These are phyloP conservation scores for Pseudodiploospora longispora DNA, from an alignment of 2,329 filamentous ascomycete genomes.

Conservation along the genomic window DNA sequence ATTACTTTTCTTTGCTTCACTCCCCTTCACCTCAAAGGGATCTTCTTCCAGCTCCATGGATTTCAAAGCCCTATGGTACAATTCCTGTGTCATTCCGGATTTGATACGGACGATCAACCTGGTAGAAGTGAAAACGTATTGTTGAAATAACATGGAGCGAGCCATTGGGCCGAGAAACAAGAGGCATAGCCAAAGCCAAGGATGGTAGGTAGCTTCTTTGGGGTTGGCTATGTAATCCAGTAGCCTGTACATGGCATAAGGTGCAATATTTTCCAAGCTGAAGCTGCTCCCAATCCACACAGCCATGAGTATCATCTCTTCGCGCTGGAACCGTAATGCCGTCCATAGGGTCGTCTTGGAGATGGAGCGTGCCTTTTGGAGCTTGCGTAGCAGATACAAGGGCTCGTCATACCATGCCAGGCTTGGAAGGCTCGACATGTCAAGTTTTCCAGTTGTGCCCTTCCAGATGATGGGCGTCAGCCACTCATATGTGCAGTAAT, in stretches of 20 bases:
- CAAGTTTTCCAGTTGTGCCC: slow-evolving; percentile 35
- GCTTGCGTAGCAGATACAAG: slow-evolving; percentile 34
- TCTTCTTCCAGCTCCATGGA: slow-evolving; percentile 53
- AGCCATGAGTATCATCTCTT: slow-evolving; percentile 37
- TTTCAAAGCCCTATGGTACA: slow-evolving; percentile 46
- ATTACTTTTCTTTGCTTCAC: slow-evolving; percentile 18
- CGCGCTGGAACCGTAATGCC: slow-evolving; percentile 32
- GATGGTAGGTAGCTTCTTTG: slow-evolving; percentile 33
- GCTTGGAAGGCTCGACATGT: slow-evolving; percentile 38
- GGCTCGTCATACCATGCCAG: slow-evolving; percentile 51
- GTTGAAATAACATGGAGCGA: slow-evolving; percentile 44
- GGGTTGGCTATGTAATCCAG: slow-evolving; percentile 43
- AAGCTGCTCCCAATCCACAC: slow-evolving; percentile 31
- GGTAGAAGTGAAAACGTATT: slow-evolving; percentile 50
- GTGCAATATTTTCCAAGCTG: slow-evolving; percentile 40
- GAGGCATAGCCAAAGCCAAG: slow-evolving; percentile 46
- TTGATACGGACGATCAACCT: slow-evolving; percentile 49
- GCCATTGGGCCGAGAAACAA: slow-evolving; percentile 42
- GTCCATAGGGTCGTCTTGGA: slow-evolving; percentile 38
- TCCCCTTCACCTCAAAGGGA: slow-evolving; percentile 27
- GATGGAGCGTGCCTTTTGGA: slow-evolving; percentile 35
- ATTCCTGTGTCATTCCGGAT: slow-evolving; percentile 48
- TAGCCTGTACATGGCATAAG: slow-evolving; percentile 46
- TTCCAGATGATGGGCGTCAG: slow-evolving; percentile 41
- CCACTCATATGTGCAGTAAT: slow-evolving; percentile 44